These are phyloP conservation scores for Pichia deserticola DNA, from an alignment of 805 yeast genomes.

Conservation along the genomic window DNA sequence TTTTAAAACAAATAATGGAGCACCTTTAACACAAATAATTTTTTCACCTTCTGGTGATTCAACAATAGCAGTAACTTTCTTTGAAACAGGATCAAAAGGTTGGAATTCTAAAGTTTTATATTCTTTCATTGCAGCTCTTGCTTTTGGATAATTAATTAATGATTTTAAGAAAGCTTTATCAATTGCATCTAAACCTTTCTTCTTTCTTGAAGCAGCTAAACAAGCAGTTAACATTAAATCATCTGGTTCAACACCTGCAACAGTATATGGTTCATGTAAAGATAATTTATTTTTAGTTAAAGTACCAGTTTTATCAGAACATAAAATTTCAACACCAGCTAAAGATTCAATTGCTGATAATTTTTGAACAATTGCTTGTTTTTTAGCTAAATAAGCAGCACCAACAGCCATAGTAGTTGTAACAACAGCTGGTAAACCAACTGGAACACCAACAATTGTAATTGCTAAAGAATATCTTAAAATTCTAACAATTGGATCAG, in stretches of 20 bases:
- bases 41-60: slow-evolving; percentile 95
- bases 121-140: slow-evolving; percentile 85
- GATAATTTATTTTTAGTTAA: slow-evolving; percentile 92
- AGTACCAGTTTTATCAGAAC: slow-evolving; percentile 95
- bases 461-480: slow-evolving; percentile 90
- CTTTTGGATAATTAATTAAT: slow-evolving; percentile 80
- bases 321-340: slow-evolving; percentile 92
- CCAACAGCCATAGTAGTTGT: slow-evolving; percentile 99
- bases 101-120: slow-evolving; percentile 94
- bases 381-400: slow-evolving; percentile 97
- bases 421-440: slow-evolving; percentile 97
- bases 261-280: slow-evolving; percentile 95
- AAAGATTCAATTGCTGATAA: slow-evolving; percentile 88
- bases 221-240: slow-evolving; percentile 96
- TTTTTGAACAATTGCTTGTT: slow-evolving; percentile 95
- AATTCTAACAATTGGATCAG: slow-evolving; percentile 77
- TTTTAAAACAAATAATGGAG: slow-evolving; percentile 93
- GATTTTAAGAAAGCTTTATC: slow-evolving; percentile 95
- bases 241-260: slow-evolving; percentile 92
- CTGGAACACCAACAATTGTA: slow-evolving; percentile 97
- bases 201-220: slow-evolving; percentile 96
- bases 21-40: slow-evolving; percentile 95
- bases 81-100: slow-evolving; percentile 96
- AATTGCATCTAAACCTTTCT: slow-evolving; percentile 96
- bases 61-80: slow-evolving; percentile 91